Evolutionary conservation across 768 basidiomycete species (phyloP).

Genomic region (Tricholoma matsutake): DNA sequence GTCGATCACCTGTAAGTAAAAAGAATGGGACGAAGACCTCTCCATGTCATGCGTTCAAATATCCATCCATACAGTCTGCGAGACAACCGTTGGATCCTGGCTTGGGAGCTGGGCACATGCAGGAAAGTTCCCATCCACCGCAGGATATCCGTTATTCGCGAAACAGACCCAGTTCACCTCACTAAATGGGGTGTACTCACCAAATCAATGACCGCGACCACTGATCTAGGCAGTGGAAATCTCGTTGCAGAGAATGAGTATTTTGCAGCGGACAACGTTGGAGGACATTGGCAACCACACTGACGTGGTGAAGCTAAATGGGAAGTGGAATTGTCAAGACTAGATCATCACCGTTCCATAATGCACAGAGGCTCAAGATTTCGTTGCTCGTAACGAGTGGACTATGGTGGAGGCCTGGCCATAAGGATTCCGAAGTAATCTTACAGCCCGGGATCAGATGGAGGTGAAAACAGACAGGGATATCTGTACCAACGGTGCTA

Average conservation of each 20-base stretch:
- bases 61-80: constrained; percentile 3
- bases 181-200: constrained; percentile 28
- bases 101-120: constrained; percentile 18
- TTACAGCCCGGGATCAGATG: background rate
- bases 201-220: constrained; percentile 9
- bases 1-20: constrained; percentile 18
- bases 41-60: constrained; percentile 11
- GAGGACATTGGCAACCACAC: constrained; percentile 20
- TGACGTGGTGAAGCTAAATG: constrained; percentile 21
- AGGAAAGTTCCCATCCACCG: constrained; percentile 16
- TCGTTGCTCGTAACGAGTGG: constrained; percentile 8
- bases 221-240: constrained; percentile 5
- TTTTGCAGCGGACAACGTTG: constrained; percentile 14
- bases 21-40: constrained; percentile 11
- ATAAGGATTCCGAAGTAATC: background rate
- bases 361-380: constrained; percentile 11
- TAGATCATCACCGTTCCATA: constrained; percentile 24
- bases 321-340: constrained; percentile 30
- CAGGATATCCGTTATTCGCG: constrained; percentile 17
- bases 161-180: constrained; percentile 17
- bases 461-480: background rate
- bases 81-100: constrained; percentile 21
- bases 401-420: background rate
- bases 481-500: no score
- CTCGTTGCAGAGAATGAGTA: constrained; percentile 11